Conservation (phyloP, 2,329 filamentous ascomycete species). For the Dothideomycetidae sp. region DNA sequence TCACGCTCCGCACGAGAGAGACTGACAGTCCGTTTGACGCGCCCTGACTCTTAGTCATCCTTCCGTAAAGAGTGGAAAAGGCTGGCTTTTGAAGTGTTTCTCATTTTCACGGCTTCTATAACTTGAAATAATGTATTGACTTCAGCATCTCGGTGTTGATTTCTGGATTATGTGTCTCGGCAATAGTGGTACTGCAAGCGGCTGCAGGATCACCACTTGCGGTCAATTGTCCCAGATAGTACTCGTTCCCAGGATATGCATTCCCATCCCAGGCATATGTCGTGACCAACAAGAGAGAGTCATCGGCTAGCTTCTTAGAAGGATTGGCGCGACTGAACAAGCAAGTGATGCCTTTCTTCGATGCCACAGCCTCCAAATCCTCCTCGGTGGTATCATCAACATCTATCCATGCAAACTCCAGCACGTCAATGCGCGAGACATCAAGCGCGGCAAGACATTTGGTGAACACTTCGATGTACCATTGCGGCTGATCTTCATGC, state of each 20-base stretch:
- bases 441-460: conserved; percentile 14
- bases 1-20: too few relatives aligned
- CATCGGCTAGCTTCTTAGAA: conserved; percentile 17
- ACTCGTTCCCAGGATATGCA: conserved; percentile 23
- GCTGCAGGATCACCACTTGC: conserved; percentile 22
- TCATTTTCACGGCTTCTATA: too few relatives aligned
- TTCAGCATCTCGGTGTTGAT: conserved; percentile 14
- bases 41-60: too few relatives aligned
- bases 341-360: conserved; percentile 13
- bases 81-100: too few relatives aligned
- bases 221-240: conserved; percentile 18
- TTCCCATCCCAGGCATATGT: conserved; percentile 25
- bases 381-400: conserved; percentile 9
- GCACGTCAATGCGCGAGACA: conserved; percentile 13
- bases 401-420: conserved; percentile 21
- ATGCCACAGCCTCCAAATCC: conserved; percentile 9
- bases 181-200: conserved; percentile 22
- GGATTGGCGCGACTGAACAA: conserved; percentile 19
- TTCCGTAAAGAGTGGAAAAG: too few relatives aligned
- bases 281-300: conserved; percentile 17
- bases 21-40: too few relatives aligned
- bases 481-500: conserved; percentile 13
- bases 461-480: conserved; percentile 18
- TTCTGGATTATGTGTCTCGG: conserved; percentile 21
- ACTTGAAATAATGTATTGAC: too few relatives aligned